Evolutionary conservation across 2,329 filamentous ascomycete genomes (phyloP), one percentile per base, ranked within the genome.

Genomic region (Penicillium sp.): DNA sequence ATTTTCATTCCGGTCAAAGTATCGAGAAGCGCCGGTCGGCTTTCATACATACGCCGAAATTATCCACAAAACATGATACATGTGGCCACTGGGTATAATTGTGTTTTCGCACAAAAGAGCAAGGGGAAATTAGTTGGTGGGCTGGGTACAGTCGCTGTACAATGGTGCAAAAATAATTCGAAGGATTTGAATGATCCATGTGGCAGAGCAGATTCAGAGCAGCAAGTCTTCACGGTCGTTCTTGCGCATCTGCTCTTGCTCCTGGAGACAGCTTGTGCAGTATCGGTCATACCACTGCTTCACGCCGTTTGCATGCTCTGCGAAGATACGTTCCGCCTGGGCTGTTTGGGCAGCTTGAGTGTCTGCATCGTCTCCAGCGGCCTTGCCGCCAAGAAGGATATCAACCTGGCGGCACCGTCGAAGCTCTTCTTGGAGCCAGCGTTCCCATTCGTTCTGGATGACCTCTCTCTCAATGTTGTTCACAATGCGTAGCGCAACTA

Each of bases 401-500:
- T 78, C 76, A 6, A 83, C 68, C 63, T 86, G 81, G 49, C 82
- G 81, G 68, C 93, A 98, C 42, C 88, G 81, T 29, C 77, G 71
- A 56, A 83, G 85, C 72, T 98, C 93, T 58, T 88, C 86, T 3
- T 81, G 71, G 27, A 97, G 78, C 91, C 92, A 98, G 56, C 88
- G 88, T 73, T 95, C 91, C 86, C 90, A 98, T 69, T 96, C 92
- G 0, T 87, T 86, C 62, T 83, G 81, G 46, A 97, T 71, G 67
- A 95, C 85, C 68, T 96, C 90, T 50, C 81, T 80, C 75, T 97
- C 93, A 25, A 97, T 83, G 49, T 81, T 86, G 70, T 97, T 96
- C 53, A 97, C 85, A 2, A 96, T 82, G 4, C 91, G 83, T 75
- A 97, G 83, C 4, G 91, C 90, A 4, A 98, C 91, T 2, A 97